A percentile compares a stretch with the other conserved stretches of the same genome.
Evolutionary conservation across 768 basidiomycete genomes (phyloP).

Genomic region (Pleurotus cornucopiae): DNA sequence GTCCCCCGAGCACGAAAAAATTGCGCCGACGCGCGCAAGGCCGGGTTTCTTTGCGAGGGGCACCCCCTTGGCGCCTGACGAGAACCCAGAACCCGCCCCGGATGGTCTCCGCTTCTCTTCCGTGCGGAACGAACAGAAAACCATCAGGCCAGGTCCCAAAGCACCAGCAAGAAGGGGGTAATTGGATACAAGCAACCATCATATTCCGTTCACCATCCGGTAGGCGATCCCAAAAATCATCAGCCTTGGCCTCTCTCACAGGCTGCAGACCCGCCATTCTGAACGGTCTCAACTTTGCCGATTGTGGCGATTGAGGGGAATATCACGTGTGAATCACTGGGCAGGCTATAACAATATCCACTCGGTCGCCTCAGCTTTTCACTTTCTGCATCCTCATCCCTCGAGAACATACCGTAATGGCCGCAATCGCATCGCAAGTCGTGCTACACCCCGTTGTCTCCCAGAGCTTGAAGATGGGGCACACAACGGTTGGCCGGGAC

Average conservation of each 20-base stretch:
- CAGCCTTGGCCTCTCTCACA: not conserved
- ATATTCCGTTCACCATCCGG: not conserved
- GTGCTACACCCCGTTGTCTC: slow-evolving; percentile 83
- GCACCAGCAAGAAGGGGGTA: not conserved
- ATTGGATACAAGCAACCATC: not conserved
- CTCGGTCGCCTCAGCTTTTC: slow-evolving; percentile 1
- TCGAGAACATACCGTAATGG: slow-evolving; percentile 27
- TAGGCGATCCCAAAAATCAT: not conserved
- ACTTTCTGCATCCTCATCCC: slow-evolving; percentile 2
- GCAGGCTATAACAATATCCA: slow-evolving; percentile 10
- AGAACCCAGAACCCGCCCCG: no score
- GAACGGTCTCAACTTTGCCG: slow-evolving; percentile 6
- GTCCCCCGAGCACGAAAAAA: no score
- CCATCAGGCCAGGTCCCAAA: no score
- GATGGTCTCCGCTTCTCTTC: no score
- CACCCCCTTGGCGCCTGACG: no score
- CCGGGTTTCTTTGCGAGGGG: no score
- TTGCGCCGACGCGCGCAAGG: no score
- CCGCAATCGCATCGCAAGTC: slow-evolving; percentile 63
- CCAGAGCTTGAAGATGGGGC: slow-evolving; percentile 68
- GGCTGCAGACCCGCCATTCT: not conserved
- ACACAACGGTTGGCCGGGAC: slow-evolving; percentile 85
- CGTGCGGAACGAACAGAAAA: no score
- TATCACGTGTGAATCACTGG: slow-evolving; percentile 19
- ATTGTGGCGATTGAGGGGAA: slow-evolving; percentile 1